These are phyloP conservation scores for Glutinoglossum americanum DNA, from an alignment of 495 filamentous ascomycete species.

Conservation along the genomic window DNA sequence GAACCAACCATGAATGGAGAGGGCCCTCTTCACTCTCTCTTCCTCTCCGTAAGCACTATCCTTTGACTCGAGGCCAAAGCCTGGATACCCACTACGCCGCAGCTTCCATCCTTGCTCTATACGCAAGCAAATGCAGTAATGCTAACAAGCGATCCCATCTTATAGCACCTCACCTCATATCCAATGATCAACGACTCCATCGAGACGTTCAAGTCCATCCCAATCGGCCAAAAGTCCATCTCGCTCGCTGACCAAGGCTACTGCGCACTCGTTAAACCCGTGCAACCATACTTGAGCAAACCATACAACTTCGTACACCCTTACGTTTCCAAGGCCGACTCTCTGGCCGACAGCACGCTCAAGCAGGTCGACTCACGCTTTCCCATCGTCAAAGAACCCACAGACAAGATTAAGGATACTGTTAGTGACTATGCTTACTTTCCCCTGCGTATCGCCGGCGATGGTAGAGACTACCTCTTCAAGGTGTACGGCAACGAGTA, in stretches of 20 bases:
- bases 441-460: constrained; percentile 41
- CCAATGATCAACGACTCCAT: constrained; percentile 68
- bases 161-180: constrained; percentile 64
- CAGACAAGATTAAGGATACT: constrained; percentile 46
- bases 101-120: background rate
- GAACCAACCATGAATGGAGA: constrained; percentile 39
- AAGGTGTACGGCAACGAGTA: constrained; percentile 51
- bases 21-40: constrained; percentile 34
- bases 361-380: constrained; percentile 53
- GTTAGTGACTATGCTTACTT: constrained; percentile 40
- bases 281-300: constrained; percentile 53
- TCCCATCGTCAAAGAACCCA: constrained; percentile 76
- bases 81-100: no score
- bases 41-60: constrained; percentile 33
- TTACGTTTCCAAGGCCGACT: constrained; percentile 63
- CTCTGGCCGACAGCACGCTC: constrained; percentile 55
- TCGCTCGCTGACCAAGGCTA: constrained; percentile 48
- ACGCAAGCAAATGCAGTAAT: background rate
- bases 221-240: constrained; percentile 53
- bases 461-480: constrained; percentile 56
- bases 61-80: constrained; percentile 1
- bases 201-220: constrained; percentile 51
- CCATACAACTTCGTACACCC: constrained; percentile 63
- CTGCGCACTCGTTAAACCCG: constrained; percentile 40
- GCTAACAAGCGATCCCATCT: background rate